Base-by-base conservation (phyloP, 148 eudicot genomes). In the Nepenthes gracilis region DNA sequence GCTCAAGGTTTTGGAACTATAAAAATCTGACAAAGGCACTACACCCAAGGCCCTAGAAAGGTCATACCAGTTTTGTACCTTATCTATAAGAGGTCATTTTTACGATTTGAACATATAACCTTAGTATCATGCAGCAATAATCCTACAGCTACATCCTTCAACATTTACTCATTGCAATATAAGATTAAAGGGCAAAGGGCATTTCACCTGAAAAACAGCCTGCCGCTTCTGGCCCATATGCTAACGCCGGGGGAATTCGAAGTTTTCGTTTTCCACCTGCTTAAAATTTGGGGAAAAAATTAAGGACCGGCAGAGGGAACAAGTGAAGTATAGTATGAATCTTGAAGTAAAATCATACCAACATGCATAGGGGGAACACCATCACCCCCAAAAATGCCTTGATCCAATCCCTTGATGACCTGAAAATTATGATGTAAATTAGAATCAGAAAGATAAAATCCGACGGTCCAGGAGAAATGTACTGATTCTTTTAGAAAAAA, bases 201-300 rank as follows among this genome's bases (percentile, higher is more conserved):
- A 43, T 2, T 43, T 9, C 61, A 86, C 97, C 97, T 76, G 88
- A 83, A 78, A 91, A 91, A 66, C 97, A 91, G 62, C 97, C 97
- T 36, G 97, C 97, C 36, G 97, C 77, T 79, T 91, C 97, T 6
- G 97, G 89, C 56, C 95, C 97, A 60, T 91, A 87, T 9, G 95
- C 97, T 62, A 91, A 77, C 52, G 81, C 60, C 14, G 97, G 95
- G 72, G 97, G 97, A 58, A 91, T 91, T 36, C 79, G 78, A 40
- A 87, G 95, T 80, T 78, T 87, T 14, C 97, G 83, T 47, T 79
- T 87, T 58, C 97, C 97, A 66, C 97, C 95, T 87, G 70, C 9
- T 48, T 11, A 73, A 35, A 33, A 67, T 51, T 62, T 23, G 23
- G 23, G 23, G 23, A 23, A 23, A 47, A 35, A 57, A 45, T 48